A percentile compares a stretch with the other conserved stretches of the same genome.
Conservation (phyloP, 768 basidiomycete genomes). For the Lentinus tigrinus region DNA sequence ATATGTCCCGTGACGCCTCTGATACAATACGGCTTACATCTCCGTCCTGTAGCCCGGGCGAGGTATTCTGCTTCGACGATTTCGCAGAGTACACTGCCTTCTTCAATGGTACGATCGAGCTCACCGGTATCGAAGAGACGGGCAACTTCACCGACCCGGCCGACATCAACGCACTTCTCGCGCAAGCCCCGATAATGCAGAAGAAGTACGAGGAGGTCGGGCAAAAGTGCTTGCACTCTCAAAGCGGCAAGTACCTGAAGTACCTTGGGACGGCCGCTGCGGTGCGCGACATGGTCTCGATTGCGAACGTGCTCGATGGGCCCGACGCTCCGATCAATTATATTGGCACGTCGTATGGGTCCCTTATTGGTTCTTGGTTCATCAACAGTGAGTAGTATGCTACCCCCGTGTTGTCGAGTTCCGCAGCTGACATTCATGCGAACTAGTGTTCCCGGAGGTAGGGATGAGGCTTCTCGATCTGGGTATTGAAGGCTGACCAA, state of each 20-base stretch:
- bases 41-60: no score
- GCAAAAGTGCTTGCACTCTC: not conserved
- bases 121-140: not conserved
- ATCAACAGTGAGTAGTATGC: not conserved
- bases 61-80: constrained; percentile 3
- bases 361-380: not conserved
- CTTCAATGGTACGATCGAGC: not conserved
- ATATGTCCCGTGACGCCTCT: no score
- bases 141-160: not conserved
- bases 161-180: not conserved
- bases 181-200: not conserved
- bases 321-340: constrained; percentile 3
- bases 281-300: constrained; percentile 3
- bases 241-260: not conserved
- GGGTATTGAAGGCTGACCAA: no score
- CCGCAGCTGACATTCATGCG: not conserved
- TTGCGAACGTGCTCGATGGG: constrained; percentile 6
- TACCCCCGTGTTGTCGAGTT: no score
- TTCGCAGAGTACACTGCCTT: not conserved
- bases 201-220: constrained; percentile 1
- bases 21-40: no score
- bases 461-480: not conserved
- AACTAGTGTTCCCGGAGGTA: constrained; percentile 12
- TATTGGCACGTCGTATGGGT: not conserved
- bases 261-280: constrained; percentile 8